phyloP scores from a whole-genome alignment of 106 monocot species.

The Dioscorea alata region DNA sequence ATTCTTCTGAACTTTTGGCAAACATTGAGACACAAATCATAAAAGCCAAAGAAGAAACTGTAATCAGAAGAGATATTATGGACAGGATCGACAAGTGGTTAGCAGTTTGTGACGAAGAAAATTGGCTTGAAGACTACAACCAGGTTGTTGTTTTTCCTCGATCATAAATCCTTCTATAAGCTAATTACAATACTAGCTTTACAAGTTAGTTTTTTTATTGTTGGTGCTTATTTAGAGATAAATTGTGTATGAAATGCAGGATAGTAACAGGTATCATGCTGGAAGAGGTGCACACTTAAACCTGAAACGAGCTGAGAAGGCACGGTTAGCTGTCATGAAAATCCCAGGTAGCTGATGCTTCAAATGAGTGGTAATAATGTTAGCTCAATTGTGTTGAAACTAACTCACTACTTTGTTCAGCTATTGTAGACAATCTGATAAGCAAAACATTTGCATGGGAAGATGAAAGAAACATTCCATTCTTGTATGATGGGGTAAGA shows the following conservation, averaged over 20 bases:
- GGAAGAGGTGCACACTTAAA: conserved; percentile 83
- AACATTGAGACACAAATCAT: conserved; percentile 84
- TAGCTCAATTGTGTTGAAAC: neutral
- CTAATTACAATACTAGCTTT: too few relatives aligned
- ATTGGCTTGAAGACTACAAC: conserved; percentile 92
- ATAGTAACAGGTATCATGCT: conserved; percentile 62
- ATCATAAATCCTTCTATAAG: neutral
- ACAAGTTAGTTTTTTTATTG: too few relatives aligned
- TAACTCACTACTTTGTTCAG: conserved; percentile 20
- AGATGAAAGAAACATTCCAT: conserved; percentile 55
- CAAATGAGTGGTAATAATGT: neutral
- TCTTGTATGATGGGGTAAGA: conserved; percentile 92
- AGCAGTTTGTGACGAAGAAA: conserved; percentile 86
- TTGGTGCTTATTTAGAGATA: conserved; percentile 2
- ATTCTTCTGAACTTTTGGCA: conserved; percentile 75
- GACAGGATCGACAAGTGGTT: conserved; percentile 81
- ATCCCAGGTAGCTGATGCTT: conserved; percentile 59
- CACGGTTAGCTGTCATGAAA: conserved; percentile 60
- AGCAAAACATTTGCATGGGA: conserved; percentile 80
- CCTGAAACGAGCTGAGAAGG: conserved; percentile 85
- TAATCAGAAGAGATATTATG: conserved; percentile 86
- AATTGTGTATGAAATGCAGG: conserved; percentile 31
- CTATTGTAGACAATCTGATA: conserved; percentile 77
- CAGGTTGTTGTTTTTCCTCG: conserved; percentile 26
- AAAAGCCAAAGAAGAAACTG: conserved; percentile 64